These are phyloP conservation scores for Wallacemonas sp. DNA, from an alignment of 208 protist species.

Conservation along the genomic window DNA sequence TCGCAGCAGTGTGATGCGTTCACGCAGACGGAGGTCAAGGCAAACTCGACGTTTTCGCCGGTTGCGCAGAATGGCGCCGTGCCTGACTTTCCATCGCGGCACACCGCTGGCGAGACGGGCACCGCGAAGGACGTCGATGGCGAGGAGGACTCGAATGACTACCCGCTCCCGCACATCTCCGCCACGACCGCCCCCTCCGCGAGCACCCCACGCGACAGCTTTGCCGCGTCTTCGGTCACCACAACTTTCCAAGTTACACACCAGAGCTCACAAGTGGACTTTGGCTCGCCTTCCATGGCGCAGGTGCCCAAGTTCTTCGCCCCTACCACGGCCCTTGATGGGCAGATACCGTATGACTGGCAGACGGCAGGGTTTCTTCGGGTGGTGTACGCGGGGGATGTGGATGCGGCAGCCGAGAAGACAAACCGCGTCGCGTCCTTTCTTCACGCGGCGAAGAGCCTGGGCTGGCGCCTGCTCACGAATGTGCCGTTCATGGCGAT, in stretches of 20 bases:
- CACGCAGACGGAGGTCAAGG: conserved; percentile 53
- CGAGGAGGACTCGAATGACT: no score
- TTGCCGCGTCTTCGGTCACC: no score
- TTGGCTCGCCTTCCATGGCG: background rate
- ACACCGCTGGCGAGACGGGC: no score
- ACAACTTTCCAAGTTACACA: background rate
- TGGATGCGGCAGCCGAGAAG: conserved; percentile 21
- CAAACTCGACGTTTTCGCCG: no score
- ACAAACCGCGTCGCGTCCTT: background rate
- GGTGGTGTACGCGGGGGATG: conserved; percentile 46
- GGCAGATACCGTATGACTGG: conserved; percentile 65
- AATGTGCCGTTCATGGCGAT: conserved; percentile 70
- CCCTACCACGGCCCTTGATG: background rate
- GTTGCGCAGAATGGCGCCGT: background rate
- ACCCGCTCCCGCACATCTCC: background rate
- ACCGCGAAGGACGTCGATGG: no score
- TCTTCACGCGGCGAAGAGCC: conserved; percentile 7
- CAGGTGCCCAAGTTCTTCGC: background rate
- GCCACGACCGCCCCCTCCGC: background rate
- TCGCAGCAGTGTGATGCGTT: conserved; percentile 39
- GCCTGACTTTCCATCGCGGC: background rate
- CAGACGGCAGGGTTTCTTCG: conserved; percentile 45
- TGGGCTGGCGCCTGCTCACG: conserved; percentile 26
- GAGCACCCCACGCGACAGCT: background rate
- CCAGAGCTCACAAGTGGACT: background rate